phyloP scores from a whole-genome alignment of 2,329 filamentous ascomycete species.

The Fusarium praegraminearum region DNA sequence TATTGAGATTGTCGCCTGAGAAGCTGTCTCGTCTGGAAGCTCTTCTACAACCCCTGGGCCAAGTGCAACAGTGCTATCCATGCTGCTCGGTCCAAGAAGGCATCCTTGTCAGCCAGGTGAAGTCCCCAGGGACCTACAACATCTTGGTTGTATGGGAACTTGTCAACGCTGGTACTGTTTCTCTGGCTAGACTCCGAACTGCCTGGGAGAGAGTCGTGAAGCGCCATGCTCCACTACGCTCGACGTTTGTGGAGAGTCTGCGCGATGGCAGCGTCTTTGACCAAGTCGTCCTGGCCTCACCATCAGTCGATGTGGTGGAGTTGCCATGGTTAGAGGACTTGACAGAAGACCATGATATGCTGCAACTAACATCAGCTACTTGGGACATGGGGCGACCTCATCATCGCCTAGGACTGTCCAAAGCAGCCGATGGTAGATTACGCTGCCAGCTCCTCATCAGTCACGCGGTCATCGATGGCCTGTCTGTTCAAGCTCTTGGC shows the following conservation, averaged over 20 bases:
- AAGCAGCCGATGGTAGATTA: constrained; percentile 8
- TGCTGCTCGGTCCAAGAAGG: constrained; percentile 26
- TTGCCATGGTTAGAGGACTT: not conserved
- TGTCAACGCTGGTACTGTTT: not conserved
- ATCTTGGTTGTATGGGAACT: constrained; percentile 9
- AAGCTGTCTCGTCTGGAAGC: not conserved
- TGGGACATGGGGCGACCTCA: not conserved
- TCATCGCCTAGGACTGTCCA: constrained; percentile 10
- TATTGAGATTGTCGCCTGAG: not conserved
- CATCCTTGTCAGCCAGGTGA: constrained; percentile 21
- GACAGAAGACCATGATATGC: not conserved
- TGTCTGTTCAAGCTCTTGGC: constrained; percentile 5
- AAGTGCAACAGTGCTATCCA: constrained; percentile 13
- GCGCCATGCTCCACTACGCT: constrained; percentile 12
- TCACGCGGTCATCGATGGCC: constrained; percentile 9
- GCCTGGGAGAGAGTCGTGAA: constrained; percentile 15
- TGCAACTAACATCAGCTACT: not conserved
- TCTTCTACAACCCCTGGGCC: not conserved
- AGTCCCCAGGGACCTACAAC: constrained; percentile 14
- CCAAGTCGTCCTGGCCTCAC: constrained; percentile 7
- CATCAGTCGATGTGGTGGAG: constrained; percentile 3
- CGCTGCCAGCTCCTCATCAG: constrained; percentile 19
- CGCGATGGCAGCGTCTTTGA: constrained; percentile 2
- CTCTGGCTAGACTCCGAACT: not conserved
- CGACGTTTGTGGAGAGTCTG: constrained; percentile 12